Evolutionary conservation across 2,329 filamentous ascomycete species (phyloP).

Genomic region (Pezicula neosporulosa): DNA sequence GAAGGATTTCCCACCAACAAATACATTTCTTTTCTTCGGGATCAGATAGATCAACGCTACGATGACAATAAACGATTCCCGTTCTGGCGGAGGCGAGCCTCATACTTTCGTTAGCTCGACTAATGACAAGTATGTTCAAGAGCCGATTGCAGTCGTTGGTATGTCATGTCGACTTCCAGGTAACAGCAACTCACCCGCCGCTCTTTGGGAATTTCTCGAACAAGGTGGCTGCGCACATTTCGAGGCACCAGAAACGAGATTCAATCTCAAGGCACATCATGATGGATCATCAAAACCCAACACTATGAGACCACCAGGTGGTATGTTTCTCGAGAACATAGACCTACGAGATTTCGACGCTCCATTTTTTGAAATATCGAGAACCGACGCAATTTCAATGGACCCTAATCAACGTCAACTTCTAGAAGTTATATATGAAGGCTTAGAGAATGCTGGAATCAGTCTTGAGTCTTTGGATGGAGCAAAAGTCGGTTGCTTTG

Average conservation of each 20-base stretch:
- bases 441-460: conserved; percentile 35
- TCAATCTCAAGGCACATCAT: conserved; percentile 65
- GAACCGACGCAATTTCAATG: conserved; percentile 32
- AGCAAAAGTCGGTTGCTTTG: conserved; percentile 5
- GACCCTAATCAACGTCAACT: conserved; percentile 35
- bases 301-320: conserved; percentile 69
- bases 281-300: conserved; percentile 63
- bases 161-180: conserved; percentile 34
- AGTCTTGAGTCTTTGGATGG: conserved; percentile 9
- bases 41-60: too few species aligned
- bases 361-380: conserved; percentile 35
- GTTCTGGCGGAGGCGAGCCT: too few species aligned
- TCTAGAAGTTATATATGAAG: conserved; percentile 62
- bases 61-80: too few species aligned
- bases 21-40: too few species aligned
- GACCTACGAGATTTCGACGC: conserved; percentile 34
- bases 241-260: conserved; percentile 58
- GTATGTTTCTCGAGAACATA: conserved; percentile 47
- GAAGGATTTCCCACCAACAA: too few species aligned
- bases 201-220: conserved; percentile 44
- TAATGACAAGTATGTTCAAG: conserved; percentile 13
- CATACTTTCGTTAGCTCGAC: too few species aligned
- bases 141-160: conserved; percentile 34
- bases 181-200: conserved; percentile 24
- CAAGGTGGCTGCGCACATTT: conserved; percentile 69